Conservation (phyloP, 345 rosid genomes). For the Arabidopsis suecica region DNA sequence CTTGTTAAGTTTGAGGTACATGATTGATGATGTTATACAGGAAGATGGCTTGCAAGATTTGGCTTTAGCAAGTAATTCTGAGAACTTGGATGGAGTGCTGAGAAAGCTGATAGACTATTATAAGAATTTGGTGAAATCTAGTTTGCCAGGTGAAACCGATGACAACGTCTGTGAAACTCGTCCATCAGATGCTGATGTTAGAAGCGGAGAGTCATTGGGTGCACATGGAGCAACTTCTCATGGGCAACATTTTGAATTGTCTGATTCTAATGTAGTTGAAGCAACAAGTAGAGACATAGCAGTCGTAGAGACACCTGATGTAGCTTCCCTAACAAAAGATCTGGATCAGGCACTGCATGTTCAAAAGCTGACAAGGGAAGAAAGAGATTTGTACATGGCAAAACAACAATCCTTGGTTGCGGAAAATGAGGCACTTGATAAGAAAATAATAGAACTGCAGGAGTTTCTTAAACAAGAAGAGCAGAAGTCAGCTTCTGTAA, state of each 20-base stretch:
- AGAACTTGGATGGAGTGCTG: conserved; percentile 67
- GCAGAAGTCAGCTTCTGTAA: conserved; percentile 75
- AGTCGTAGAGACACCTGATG: conserved; percentile 47
- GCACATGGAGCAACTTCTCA: conserved; percentile 43
- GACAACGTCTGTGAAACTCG: conserved; percentile 41
- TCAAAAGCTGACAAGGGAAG: conserved; percentile 63
- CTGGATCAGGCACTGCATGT: conserved; percentile 66
- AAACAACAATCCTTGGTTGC: conserved; percentile 61
- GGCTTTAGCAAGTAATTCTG: conserved; percentile 52
- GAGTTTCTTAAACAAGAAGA: conserved; percentile 76
- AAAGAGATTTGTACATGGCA: conserved; percentile 68
- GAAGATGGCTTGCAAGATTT: conserved; percentile 58
- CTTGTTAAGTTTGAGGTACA: conserved; percentile 58
- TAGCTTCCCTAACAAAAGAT: conserved; percentile 60
- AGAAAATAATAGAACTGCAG: conserved; percentile 64
- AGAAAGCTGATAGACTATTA: conserved; percentile 73
- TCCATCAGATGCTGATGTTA: conserved; percentile 42
- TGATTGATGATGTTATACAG: conserved; percentile 64
- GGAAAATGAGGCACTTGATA: conserved; percentile 67
- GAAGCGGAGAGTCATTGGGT: conserved; percentile 47
- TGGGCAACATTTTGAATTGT: conserved; percentile 37
- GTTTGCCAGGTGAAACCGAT: conserved; percentile 39
- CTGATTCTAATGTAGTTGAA: conserved; percentile 26
- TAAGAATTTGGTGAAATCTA: conserved; percentile 45
- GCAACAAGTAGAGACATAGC: conserved; percentile 53